Evolutionary conservation across 768 basidiomycete genomes (phyloP).

Genomic region (Kwoniella europaea): DNA sequence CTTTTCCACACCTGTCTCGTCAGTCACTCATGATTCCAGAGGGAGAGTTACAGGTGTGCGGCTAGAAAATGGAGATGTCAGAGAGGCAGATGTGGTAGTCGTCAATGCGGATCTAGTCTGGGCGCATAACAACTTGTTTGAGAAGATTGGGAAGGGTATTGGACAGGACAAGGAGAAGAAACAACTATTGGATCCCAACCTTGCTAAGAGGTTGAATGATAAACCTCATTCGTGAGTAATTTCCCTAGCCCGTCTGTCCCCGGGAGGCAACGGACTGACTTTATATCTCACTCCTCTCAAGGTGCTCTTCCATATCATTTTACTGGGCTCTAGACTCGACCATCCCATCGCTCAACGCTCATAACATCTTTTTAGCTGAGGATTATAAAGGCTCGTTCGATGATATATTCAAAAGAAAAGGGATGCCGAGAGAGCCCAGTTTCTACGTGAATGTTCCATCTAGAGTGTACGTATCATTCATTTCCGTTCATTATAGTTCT

Average conservation of each 20-base stretch:
- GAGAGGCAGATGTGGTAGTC: constrained; percentile 58
- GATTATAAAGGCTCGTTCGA: constrained; percentile 61
- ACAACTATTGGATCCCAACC: constrained; percentile 37
- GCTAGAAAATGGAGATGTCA: constrained; percentile 51
- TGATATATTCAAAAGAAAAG: constrained; percentile 60
- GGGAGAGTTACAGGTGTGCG: constrained; percentile 57
- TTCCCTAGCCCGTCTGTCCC: not conserved
- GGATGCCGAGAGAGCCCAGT: constrained; percentile 60
- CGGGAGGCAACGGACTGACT: not conserved
- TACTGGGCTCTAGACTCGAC: constrained; percentile 61
- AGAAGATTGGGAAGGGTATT: constrained; percentile 23
- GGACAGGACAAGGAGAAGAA: constrained; percentile 18
- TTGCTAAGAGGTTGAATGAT: constrained; percentile 42
- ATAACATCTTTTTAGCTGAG: constrained; percentile 61
- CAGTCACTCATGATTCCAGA: constrained; percentile 51
- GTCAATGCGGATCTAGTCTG: constrained; percentile 61
- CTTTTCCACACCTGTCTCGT: constrained; percentile 56
- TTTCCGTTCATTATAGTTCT: not conserved
- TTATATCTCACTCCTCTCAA: constrained; percentile 2
- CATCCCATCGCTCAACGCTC: constrained; percentile 56
- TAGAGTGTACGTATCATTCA: constrained; percentile 41
- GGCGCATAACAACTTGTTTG: constrained; percentile 59
- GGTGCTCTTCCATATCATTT: constrained; percentile 61
- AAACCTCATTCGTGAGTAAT: constrained; percentile 53
- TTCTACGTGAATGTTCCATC: constrained; percentile 62